Evolutionary conservation across 73 alveolate genomes (phyloP), one percentile per base, ranked within the genome.

Genomic region (Uronychia setigera): DNA sequence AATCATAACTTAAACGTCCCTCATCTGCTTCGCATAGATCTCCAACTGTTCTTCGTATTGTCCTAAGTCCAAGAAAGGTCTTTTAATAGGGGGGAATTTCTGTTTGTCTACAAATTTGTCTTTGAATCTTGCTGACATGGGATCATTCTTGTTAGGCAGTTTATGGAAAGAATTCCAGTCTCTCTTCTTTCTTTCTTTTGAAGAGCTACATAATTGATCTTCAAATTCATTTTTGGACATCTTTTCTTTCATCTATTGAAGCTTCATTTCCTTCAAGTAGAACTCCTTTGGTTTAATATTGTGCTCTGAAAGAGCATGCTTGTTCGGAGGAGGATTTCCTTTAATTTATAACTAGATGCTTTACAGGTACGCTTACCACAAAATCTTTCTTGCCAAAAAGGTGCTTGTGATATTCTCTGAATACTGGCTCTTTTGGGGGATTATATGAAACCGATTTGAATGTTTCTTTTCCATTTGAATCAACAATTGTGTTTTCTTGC

Each of bases 351-450:
- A 19, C 67, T 46, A 46, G n/a, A 46, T 5, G 67, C 19, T n/a
- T n/a, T n/a, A n/a, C 67, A 46, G 19, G 5, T 11, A 46, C 19
- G 67, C 67, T 19, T 46, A 46, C 67, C 5, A 11, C n/a, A 46
- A 46, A 46, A 5, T 84, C 92, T 58, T 78, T 59, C 59, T 79
- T 74, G 0, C 95, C 95, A 57, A 74, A 78, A 27, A 81, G 88
- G 1, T 80, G 75, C 29, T 89, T 85, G 60, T 59, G 58, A 33
- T 46, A 46, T 19, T 89, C 95, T 74, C 95, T 77, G 67, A 89
- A 89, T 30, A 46, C 82, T n/a, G 84, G 90, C 26, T 84, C 90
- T 33, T 87, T 58, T n/a, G 82, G 86, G 0, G 91, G 92, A 25
- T 31, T 76, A 58, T 84, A 89, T 26, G 85, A 85, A 19, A 11